These are phyloP conservation scores for Lagerstroemia speciosa DNA, from an alignment of 345 rosid species.

Conservation along the genomic window DNA sequence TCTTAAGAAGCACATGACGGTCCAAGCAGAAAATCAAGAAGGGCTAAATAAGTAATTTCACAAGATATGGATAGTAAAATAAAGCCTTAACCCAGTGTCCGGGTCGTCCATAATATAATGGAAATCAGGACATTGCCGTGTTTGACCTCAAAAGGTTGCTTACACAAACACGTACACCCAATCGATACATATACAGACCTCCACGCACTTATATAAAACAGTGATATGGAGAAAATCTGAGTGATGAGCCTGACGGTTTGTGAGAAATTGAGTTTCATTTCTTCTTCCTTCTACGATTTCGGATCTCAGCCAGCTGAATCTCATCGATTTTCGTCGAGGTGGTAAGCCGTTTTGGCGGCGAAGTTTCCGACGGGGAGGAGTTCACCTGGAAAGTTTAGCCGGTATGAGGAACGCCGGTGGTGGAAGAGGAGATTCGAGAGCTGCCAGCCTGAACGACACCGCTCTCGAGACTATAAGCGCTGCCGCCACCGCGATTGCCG, in stretches of 20 bases:
- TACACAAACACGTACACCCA: neutral
- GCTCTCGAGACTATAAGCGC: conserved; percentile 68
- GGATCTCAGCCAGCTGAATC: neutral
- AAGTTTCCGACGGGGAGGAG: neutral
- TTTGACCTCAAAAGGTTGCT: conserved; percentile 32
- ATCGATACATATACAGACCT: neutral
- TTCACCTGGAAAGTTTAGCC: neutral
- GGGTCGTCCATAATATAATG: conserved; percentile 18
- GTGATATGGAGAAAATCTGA: neutral
- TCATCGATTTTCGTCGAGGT: neutral
- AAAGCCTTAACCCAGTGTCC: conserved; percentile 1
- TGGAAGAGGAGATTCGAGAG: conserved; percentile 42
- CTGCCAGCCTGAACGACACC: conserved; percentile 29
- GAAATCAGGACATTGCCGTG: conserved; percentile 46
- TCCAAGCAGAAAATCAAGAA: no score
- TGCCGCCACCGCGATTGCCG: conserved; percentile 84
- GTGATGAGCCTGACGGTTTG: neutral
- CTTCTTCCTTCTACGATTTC: neutral
- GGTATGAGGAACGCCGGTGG: conserved; percentile 4
- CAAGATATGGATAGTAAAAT: neutral
- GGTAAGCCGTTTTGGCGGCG: neutral
- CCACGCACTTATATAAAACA: neutral
- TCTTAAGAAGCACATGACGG: no score
- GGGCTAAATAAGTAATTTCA: neutral
- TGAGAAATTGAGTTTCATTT: neutral